phyloP scores from a whole-genome alignment of 768 basidiomycete genomes.

The Naganishia randhawae region DNA sequence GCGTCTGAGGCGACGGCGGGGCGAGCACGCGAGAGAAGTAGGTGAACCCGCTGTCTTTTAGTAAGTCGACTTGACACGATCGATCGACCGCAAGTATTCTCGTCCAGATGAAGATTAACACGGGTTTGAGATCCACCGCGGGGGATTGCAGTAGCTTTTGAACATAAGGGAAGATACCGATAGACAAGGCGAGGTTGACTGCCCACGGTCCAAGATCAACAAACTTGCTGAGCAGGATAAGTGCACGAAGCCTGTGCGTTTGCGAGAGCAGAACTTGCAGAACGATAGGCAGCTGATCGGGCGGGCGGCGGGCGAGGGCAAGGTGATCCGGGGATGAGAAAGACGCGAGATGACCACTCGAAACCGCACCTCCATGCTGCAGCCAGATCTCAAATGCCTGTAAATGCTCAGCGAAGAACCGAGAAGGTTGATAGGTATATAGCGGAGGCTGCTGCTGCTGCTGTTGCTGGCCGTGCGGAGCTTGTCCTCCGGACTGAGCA shows the following conservation, averaged over 20 bases:
- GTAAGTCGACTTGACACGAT: constrained; percentile 82
- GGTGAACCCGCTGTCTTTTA: constrained; percentile 64
- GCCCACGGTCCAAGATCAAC: constrained; percentile 99
- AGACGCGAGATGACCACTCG: constrained; percentile 12
- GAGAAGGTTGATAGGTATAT: constrained; percentile 74
- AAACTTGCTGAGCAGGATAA: constrained; percentile 93
- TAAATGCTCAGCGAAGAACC: constrained; percentile 92
- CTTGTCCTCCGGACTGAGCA: not conserved
- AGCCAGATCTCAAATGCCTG: constrained; percentile 99
- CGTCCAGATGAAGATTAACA: constrained; percentile 98
- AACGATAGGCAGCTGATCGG: constrained; percentile 95
- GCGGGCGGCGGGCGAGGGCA: constrained; percentile 73
- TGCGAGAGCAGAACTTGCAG: constrained; percentile 95
- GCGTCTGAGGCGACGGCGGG: constrained; percentile 56
- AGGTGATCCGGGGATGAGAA: constrained; percentile 29
- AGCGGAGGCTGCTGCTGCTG: constrained; percentile 53
- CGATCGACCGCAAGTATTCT: constrained; percentile 95
- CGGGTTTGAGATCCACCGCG: constrained; percentile 89
- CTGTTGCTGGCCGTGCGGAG: constrained; percentile 33
- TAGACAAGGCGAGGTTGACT: constrained; percentile 87
- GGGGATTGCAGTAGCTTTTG: constrained; percentile 93
- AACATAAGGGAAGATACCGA: constrained; percentile 98
- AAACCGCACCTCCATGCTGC: constrained; percentile 65
- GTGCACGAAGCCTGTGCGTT: constrained; percentile 86
- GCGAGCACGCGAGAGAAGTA: constrained; percentile 51